Base-by-base conservation (phyloP, 2,329 filamentous ascomycete genomes). In the Exophiala aquamarina region DNA sequence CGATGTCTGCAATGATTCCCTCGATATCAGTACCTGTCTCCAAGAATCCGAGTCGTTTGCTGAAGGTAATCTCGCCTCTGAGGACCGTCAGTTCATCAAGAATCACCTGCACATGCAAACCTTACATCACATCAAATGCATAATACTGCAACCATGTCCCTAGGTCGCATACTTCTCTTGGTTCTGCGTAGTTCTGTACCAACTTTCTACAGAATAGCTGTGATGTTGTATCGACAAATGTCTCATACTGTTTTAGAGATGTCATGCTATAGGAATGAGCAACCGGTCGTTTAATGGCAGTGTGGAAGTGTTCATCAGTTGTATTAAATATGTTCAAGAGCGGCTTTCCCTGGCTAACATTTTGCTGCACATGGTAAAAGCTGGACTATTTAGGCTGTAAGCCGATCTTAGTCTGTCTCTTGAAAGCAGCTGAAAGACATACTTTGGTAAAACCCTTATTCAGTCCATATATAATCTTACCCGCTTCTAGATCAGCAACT, bases 371-470 rank as follows among this genome's bases (percentile, higher is more conserved):
- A 31, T 49, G 50, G 14, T 33, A 11, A 15, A 18, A 15, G 52
- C 64, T 35, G 65, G 86, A 86, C 79, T 92, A n/a, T n/a, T n/a
- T n/a, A n/a, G n/a, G n/a, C n/a, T n/a, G n/a, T n/a, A n/a, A n/a
- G n/a, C n/a, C n/a, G n/a, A n/a, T n/a, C n/a, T n/a, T n/a, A n/a
- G n/a, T n/a, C n/a, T n/a, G n/a, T n/a, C n/a, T n/a, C n/a, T n/a
- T n/a, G n/a, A n/a, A n/a, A n/a, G n/a, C n/a, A n/a, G n/a, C n/a
- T n/a, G n/a, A n/a, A n/a, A n/a, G n/a, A n/a, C n/a, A n/a, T n/a
- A n/a, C n/a, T n/a, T n/a, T 93, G 36, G 79, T 70, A 57, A 89
- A 86, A 0, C 86, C 86, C 66, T 90, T 90, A 63, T 90, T 91
- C 29, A 91, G 67, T 0, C 87, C 87, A 63, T 93, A 93, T 33